Conservation (phyloP, 2,329 filamentous ascomycete species). For the Emergomyces pasteurianus region DNA sequence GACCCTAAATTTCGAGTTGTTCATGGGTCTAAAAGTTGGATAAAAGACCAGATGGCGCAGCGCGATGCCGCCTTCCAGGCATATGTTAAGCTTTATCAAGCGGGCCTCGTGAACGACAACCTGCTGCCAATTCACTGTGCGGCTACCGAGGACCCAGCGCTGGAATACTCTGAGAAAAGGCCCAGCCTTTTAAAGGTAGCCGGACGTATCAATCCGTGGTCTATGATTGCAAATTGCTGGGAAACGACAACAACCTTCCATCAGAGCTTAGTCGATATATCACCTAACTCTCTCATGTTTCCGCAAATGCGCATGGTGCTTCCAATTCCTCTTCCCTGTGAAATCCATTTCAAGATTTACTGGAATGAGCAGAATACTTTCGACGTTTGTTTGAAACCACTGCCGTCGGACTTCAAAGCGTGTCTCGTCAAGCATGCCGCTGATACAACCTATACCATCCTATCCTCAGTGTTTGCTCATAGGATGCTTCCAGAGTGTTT, state of each 20-base stretch:
- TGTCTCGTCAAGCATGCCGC: slow-evolving; percentile 6
- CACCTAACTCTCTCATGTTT: slow-evolving; percentile 3
- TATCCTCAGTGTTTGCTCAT: slow-evolving; percentile 13
- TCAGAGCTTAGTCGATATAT: slow-evolving; percentile 14
- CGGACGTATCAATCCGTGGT: slow-evolving; percentile 28
- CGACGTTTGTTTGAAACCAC: slow-evolving; percentile 10
- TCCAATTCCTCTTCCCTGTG: slow-evolving; percentile 14
- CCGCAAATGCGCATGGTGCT: slow-evolving; percentile 14
- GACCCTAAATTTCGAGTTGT: slow-evolving; percentile 48
- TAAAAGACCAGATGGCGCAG: slow-evolving; percentile 56
- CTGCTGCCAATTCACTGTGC: slow-evolving; percentile 48
- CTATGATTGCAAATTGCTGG: slow-evolving; percentile 22
- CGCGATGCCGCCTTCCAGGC: slow-evolving; percentile 78
- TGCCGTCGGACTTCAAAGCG: slow-evolving; percentile 1
- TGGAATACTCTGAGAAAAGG: slow-evolving; percentile 16
- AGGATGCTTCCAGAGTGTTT: slow-evolving; percentile 8
- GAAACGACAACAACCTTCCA: slow-evolving; percentile 8
- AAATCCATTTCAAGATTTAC: slow-evolving; percentile 17
- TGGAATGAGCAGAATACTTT: slow-evolving; percentile 19
- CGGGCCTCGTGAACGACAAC: slow-evolving; percentile 64
- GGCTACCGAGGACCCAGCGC: slow-evolving; percentile 27
- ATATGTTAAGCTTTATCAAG: slow-evolving; percentile 56
- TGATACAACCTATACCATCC: slow-evolving; percentile 11
- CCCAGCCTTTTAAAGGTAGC: slow-evolving; percentile 19
- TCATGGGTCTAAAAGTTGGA: slow-evolving; percentile 48